Percentiles rank a stretch among this genome's conserved stretches.
Evolutionary conservation across 441 rosid genomes (phyloP).

Genomic region (Euphorbia celastroides): DNA sequence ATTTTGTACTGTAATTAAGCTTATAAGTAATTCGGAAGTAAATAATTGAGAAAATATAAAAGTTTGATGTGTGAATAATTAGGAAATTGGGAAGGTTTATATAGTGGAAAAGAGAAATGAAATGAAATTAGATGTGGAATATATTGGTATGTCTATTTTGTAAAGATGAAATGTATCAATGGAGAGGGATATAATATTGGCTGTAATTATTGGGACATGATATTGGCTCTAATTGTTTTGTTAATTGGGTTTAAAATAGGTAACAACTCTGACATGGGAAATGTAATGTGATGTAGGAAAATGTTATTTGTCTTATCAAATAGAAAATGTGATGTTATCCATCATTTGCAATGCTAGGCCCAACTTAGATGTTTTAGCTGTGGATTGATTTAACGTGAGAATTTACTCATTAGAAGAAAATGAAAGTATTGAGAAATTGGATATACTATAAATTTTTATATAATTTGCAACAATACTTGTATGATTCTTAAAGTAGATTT

Average conservation of each 20-base stretch:
- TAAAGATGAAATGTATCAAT: not conserved
- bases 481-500: too few species aligned
- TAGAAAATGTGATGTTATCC: too few species aligned
- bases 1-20: constrained; percentile 11
- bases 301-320: too few species aligned
- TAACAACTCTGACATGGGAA: too few species aligned
- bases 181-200: not conserved
- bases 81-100: constrained; percentile 14
- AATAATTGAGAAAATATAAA: not conserved
- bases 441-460: too few species aligned
- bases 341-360: too few species aligned
- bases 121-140: not conserved
- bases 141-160: not conserved
- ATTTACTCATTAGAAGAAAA: too few species aligned
- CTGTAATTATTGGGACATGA: not conserved
- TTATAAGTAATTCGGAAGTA: not conserved
- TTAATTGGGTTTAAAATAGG: not conserved
- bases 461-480: too few species aligned
- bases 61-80: constrained; percentile 10
- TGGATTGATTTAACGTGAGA: too few species aligned
- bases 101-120: constrained; percentile 17
- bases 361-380: too few species aligned
- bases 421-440: too few species aligned
- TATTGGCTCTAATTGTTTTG: not conserved
- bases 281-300: too few species aligned